Percentiles rank a stretch among this genome's conserved stretches.
Conservation (phyloP, 2,329 filamentous ascomycete genomes). For the Lachnellula suecica region DNA sequence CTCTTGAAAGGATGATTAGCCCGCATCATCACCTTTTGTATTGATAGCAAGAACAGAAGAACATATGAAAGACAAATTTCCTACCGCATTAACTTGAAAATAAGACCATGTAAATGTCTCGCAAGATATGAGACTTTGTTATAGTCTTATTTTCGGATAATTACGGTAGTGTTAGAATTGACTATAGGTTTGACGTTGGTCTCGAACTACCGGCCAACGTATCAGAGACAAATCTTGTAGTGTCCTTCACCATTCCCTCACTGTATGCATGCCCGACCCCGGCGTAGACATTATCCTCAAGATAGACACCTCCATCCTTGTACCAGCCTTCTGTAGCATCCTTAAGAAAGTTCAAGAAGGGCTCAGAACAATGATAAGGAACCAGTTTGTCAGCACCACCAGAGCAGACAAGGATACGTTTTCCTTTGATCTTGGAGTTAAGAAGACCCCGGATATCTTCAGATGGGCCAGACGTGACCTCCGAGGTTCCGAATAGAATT, state of each 20-base stretch:
- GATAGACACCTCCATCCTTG: constrained; percentile 50
- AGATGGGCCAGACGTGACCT: constrained; percentile 30
- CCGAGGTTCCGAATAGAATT: constrained; percentile 60
- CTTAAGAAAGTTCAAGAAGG: constrained; percentile 63
- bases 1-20: too few species aligned
- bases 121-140: too few species aligned
- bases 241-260: constrained; percentile 63
- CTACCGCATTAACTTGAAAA: too few species aligned
- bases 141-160: too few species aligned
- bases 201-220: constrained; percentile 9
- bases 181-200: constrained; percentile 21
- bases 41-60: too few species aligned
- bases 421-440: constrained; percentile 53
- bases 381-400: constrained; percentile 71
- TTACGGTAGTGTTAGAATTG: too few species aligned
- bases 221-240: constrained; percentile 61
- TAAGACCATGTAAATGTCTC: too few species aligned
- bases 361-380: constrained; percentile 59
- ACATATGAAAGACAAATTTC: too few species aligned
- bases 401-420: constrained; percentile 63
- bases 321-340: constrained; percentile 51
- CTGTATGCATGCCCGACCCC: constrained; percentile 71
- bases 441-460: constrained; percentile 41
- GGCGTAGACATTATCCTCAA: constrained; percentile 68
- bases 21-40: too few species aligned